Conservation (phyloP, 495 filamentous ascomycete genomes). For the Penicillium waksmanii region DNA sequence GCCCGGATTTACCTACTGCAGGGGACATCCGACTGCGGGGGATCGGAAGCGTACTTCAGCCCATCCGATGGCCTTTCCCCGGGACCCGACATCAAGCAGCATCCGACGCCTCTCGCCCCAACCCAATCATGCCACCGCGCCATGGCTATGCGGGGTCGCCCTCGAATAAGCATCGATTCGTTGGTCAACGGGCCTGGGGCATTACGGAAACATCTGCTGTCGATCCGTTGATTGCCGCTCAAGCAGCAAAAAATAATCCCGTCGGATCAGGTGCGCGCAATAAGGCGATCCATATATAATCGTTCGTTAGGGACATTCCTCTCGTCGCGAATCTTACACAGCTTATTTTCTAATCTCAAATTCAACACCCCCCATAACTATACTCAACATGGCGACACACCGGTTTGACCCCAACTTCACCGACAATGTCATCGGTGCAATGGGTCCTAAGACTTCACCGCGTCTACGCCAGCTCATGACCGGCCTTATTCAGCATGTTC, state of each 20-base stretch:
- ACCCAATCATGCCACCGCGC: slow-evolving; percentile 24
- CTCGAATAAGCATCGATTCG: slow-evolving; percentile 29
- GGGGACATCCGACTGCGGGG: slow-evolving; percentile 2
- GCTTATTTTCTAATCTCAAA: background rate
- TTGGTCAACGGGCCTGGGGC: slow-evolving; percentile 21
- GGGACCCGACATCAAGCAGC: slow-evolving; percentile 20
- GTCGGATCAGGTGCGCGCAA: slow-evolving; percentile 20
- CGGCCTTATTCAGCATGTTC: slow-evolving; percentile 47
- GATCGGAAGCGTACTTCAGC: slow-evolving; percentile 1
- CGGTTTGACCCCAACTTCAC: slow-evolving; percentile 66
- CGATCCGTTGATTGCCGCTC: slow-evolving; percentile 15
- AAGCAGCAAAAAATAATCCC: slow-evolving; percentile 13
- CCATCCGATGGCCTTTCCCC: slow-evolving; percentile 3
- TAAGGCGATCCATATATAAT: slow-evolving; percentile 7
- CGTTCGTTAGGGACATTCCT: background rate
- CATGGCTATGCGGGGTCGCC: slow-evolving; percentile 25
- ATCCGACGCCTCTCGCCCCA: slow-evolving; percentile 19
- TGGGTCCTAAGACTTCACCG: slow-evolving; percentile 65
- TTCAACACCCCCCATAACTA: background rate
- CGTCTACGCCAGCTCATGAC: slow-evolving; percentile 51
- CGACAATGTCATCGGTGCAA: slow-evolving; percentile 69
- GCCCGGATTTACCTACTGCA: no score
- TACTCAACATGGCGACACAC: slow-evolving; percentile 38
- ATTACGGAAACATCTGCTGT: slow-evolving; percentile 1
- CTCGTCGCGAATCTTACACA: background rate